Conservation (phyloP, 2,329 filamentous ascomycete species). For the Colletotrichum brevisporum region DNA sequence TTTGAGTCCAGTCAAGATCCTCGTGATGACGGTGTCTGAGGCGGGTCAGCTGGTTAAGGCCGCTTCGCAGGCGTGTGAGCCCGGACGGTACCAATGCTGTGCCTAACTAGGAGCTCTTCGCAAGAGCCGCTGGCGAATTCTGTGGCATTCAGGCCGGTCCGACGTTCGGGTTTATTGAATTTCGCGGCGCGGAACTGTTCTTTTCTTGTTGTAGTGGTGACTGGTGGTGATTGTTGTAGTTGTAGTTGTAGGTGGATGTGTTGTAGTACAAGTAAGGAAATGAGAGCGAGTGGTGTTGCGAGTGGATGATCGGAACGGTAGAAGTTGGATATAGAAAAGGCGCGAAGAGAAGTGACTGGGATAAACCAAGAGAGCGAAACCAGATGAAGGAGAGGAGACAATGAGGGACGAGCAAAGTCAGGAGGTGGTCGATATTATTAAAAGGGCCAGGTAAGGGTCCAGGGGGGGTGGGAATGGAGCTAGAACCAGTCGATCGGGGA, state of each 20-base stretch:
- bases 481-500: conserved; percentile 44
- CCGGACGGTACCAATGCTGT: conserved; percentile 44
- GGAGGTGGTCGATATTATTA: conserved; percentile 44
- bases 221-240: not conserved
- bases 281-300: conserved; percentile 29
- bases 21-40: conserved; percentile 38
- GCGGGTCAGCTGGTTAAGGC: conserved; percentile 39
- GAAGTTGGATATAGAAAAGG: conserved; percentile 40
- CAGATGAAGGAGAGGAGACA: conserved; percentile 44
- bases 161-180: conserved; percentile 10
- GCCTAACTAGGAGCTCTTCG: conserved; percentile 51
- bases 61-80: conserved; percentile 43
- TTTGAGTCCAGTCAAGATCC: conserved; percentile 42
- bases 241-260: conserved; percentile 17
- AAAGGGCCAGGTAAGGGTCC: conserved; percentile 44
- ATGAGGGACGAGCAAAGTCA: conserved; percentile 46
- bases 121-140: conserved; percentile 53
- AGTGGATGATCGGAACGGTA: conserved; percentile 30
- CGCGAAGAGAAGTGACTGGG: conserved; percentile 34
- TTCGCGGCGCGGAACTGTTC: not conserved
- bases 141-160: conserved; percentile 52
- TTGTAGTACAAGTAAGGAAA: conserved; percentile 28
- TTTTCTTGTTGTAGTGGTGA: conserved; percentile 2
- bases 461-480: conserved; percentile 40
- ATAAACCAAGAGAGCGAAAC: conserved; percentile 42